Evolutionary conservation across 2,329 filamentous ascomycete genomes (phyloP), one percentile per base, ranked within the genome.

Genomic region (Sarocladium oryzae): DNA sequence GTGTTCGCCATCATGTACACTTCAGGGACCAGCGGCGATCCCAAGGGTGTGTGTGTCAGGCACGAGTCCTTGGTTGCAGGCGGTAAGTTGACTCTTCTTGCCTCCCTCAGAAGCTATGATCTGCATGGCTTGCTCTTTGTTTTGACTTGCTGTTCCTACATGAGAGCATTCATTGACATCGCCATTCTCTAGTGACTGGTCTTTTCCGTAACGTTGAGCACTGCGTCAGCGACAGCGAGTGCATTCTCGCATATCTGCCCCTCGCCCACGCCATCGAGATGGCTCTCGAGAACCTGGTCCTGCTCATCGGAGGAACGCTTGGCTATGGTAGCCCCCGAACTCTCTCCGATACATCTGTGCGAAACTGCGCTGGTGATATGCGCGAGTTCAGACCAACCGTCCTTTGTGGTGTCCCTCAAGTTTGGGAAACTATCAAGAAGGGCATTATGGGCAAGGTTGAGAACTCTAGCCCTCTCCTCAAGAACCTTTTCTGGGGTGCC

Each of bases 371-470:
- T 58, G 92, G 93, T 59, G 93, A 99, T 61, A 96, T 99, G 71
- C 86, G 88, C 54, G 91, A 96, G 63, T 86, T 97, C 65, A 81
- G 80, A 60, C 93, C 93, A 1, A 95, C 90, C 2, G 80, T 96
- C 64, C 80, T 99, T 65, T 87, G 96, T 35, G 93, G 93, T 66
- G 93, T 99, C 2, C 93, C 93, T 2, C 91, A 95, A 53, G 86
- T 99, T 28, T 99, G 92, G 91, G 93, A 99, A 72, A 91, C 89
- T 1, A 86, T 99, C 61, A 92, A 90, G 76, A 99, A 99, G 76
- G 93, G 93, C 51, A 88, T 99, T 61, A 75, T 92, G 56, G 71
- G 75, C 60, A 89, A 90, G 69, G 84, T 97, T 54, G 85, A 88
- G 63, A 73, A 78, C 53, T 79, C 86, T 55, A 84, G 84, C 61